Conservation (phyloP, 208 protist species). For the Crithidia acanthocephali region DNA sequence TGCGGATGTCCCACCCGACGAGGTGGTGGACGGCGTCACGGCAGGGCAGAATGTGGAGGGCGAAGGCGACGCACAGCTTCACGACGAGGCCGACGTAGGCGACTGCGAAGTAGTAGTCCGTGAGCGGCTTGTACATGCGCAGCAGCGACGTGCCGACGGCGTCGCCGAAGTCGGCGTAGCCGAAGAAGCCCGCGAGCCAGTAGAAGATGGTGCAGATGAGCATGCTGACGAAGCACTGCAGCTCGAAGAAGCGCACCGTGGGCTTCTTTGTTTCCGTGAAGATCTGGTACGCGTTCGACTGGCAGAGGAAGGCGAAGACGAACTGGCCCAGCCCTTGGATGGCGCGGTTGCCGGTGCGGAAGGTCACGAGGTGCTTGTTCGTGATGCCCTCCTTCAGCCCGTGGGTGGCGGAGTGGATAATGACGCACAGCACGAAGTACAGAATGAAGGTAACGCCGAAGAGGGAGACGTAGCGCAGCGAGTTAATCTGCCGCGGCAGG, state of each 20-base stretch:
- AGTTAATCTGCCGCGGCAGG: slow-evolving; percentile 75
- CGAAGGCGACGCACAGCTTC: slow-evolving; percentile 77
- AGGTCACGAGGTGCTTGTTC: slow-evolving; percentile 31
- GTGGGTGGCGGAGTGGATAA: slow-evolving; percentile 48
- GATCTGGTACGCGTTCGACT: slow-evolving; percentile 68
- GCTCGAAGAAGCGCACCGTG: slow-evolving; percentile 45
- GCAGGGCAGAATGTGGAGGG: slow-evolving; percentile 67
- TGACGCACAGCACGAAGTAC: slow-evolving; percentile 70
- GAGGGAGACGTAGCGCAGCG: slow-evolving; percentile 75
- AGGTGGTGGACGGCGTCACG: slow-evolving; percentile 70
- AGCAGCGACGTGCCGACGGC: slow-evolving; percentile 54
- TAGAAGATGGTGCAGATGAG: slow-evolving; percentile 73
- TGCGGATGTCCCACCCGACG: slow-evolving; percentile 57
- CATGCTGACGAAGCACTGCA: slow-evolving; percentile 60
- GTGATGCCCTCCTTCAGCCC: slow-evolving; percentile 35
- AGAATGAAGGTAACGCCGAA: slow-evolving; percentile 69
- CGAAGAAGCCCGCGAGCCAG: slow-evolving; percentile 74
- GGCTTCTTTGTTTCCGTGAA: slow-evolving; percentile 56
- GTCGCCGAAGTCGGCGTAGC: slow-evolving; percentile 69
- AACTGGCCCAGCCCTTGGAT: slow-evolving; percentile 57
- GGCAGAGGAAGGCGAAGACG: slow-evolving; percentile 74
- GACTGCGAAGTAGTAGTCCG: slow-evolving; percentile 62
- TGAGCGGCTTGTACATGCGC: slow-evolving; percentile 57
- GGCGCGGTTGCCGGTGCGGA: slow-evolving; percentile 39
- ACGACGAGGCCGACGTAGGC: slow-evolving; percentile 72